Percentiles rank a stretch among this genome's conserved stretches.
Evolutionary conservation across 169 alveolate genomes (phyloP).

Genomic region (Eimeria necatrix): DNA sequence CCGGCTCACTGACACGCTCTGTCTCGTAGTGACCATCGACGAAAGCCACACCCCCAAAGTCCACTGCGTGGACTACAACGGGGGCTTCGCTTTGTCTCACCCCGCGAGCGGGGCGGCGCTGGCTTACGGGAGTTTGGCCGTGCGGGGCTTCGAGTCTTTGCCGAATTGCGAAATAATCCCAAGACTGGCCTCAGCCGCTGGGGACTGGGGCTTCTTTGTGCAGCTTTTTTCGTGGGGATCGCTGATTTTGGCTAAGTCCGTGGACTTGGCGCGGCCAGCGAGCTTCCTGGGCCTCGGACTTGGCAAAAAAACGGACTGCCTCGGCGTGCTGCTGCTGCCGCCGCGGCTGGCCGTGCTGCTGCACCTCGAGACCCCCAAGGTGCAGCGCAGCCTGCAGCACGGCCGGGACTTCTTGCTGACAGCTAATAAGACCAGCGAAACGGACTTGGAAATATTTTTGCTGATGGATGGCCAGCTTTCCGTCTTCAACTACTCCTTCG

Average conservation of each 20-base stretch:
- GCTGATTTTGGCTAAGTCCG: slow-evolving; percentile 83
- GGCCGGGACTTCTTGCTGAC: slow-evolving; percentile 85
- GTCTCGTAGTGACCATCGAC: slow-evolving; percentile 82
- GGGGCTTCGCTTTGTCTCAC: slow-evolving; percentile 86
- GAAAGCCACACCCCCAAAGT: slow-evolving; percentile 82
- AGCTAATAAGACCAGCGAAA: slow-evolving; percentile 86
- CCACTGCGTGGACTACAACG: slow-evolving; percentile 85
- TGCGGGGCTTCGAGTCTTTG: slow-evolving; percentile 80
- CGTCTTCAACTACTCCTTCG: slow-evolving; percentile 85
- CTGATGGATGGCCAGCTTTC: slow-evolving; percentile 85
- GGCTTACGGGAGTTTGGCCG: slow-evolving; percentile 85
- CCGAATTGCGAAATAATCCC: slow-evolving; percentile 83
- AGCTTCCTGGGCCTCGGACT: slow-evolving; percentile 83
- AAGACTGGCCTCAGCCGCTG: slow-evolving; percentile 79
- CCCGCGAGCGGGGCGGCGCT: slow-evolving; percentile 84
- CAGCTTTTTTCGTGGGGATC: slow-evolving; percentile 88
- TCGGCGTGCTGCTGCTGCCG: slow-evolving; percentile 84
- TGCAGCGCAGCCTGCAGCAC: slow-evolving; percentile 81
- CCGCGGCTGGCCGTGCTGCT: slow-evolving; percentile 84
- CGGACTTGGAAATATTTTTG: slow-evolving; percentile 85
- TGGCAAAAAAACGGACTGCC: slow-evolving; percentile 83
- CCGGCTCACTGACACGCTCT: slow-evolving; percentile 84
- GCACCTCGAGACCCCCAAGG: slow-evolving; percentile 86
- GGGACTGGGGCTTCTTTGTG: slow-evolving; percentile 87
- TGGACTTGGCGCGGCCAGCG: slow-evolving; percentile 85